Conservation (phyloP, 75 land plant genomes). For the Sequoia sempervirens region DNA sequence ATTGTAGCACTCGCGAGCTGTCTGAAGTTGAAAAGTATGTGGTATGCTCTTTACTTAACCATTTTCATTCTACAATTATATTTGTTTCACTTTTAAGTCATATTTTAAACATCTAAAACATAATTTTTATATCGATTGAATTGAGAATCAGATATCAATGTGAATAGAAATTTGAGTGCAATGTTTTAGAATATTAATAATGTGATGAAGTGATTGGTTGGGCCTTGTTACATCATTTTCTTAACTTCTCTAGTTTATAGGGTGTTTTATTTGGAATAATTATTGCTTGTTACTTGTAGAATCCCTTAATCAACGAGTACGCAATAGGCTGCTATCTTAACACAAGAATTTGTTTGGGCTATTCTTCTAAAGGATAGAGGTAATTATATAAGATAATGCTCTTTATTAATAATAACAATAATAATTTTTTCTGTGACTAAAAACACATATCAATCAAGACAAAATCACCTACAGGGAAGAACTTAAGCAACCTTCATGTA, state of each 20-base stretch:
- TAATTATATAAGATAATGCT: background rate
- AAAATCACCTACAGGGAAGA: background rate
- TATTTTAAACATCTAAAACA: background rate
- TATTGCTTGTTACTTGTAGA: background rate
- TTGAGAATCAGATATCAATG: background rate
- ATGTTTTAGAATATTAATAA: background rate
- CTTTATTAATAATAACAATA: no score
- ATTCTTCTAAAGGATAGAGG: background rate
- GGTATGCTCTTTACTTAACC: constrained; percentile 50
- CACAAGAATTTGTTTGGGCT: background rate
- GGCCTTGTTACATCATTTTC: background rate
- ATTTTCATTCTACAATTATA: background rate
- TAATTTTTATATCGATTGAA: background rate
- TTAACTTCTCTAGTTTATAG: background rate
- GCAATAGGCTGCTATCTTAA: background rate
- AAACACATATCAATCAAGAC: background rate
- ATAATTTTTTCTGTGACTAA: background rate
- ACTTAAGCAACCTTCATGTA: background rate
- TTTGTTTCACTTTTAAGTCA: background rate
- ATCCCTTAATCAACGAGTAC: background rate
- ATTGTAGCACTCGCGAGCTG: constrained; percentile 90
- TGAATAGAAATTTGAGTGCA: background rate
- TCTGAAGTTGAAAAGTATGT: constrained; percentile 85
- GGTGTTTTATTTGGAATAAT: background rate
- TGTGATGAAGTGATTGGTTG: background rate